These are phyloP conservation scores for Penicillium decumbens DNA, from an alignment of 2,329 filamentous ascomycete genomes.

Conservation along the genomic window DNA sequence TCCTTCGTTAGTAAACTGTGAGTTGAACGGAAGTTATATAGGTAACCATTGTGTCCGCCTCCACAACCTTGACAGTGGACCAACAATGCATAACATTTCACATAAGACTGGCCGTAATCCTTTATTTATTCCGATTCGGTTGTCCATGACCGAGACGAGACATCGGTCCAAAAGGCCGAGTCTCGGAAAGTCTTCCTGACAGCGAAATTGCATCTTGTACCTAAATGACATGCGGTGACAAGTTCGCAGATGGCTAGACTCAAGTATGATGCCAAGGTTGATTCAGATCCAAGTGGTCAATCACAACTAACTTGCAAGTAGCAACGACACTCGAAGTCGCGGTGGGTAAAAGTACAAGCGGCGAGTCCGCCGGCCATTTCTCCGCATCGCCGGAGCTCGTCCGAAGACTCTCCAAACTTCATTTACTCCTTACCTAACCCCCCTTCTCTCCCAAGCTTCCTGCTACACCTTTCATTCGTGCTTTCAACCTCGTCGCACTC, in stretches of 20 bases:
- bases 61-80: no score
- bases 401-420: constrained; percentile 3
- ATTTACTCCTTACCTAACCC: background rate
- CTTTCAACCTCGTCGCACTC: background rate
- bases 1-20: no score
- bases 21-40: no score
- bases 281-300: background rate
- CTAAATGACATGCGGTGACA: background rate
- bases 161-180: background rate
- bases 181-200: background rate
- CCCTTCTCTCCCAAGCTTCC: background rate
- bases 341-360: background rate
- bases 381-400: constrained; percentile 26
- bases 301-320: background rate
- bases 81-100: no score
- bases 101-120: no score
- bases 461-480: background rate
- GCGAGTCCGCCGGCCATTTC: constrained; percentile 10
- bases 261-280: background rate
- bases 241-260: background rate
- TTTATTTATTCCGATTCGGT: no score
- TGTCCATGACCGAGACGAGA: background rate
- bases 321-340: background rate
- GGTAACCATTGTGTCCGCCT: no score
- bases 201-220: background rate